Evolutionary conservation across 768 basidiomycete species (phyloP), one percentile per base, ranked within the genome.

Genomic region (Amanita fuliginea): DNA sequence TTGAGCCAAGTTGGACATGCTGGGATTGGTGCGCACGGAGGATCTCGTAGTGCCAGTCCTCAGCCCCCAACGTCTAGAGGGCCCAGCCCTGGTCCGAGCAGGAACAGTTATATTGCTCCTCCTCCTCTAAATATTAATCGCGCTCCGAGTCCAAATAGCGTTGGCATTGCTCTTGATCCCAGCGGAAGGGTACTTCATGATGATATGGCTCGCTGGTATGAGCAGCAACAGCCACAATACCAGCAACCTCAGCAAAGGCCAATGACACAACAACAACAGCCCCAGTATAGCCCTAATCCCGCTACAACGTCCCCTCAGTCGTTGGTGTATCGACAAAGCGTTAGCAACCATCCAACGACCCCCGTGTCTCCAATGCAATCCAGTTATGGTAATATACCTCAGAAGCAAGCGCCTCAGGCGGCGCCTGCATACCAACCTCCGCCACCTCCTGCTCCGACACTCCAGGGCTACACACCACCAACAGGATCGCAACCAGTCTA

Each of bases 151-250:
- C 84, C 84, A 26, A 89, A 85, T 51, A 71, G 72, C n/a, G 73
- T 89, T 3, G 91, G 93, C 3, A 94, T 95, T 52, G 75, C 80
- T 2, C 69, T 95, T 2, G 91, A 90, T 54, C 81, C 83, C 0
- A 77, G 70, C 51, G 93, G 92, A 6, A 75, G 81, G 11, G 93
- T 95, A 4, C 69, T 83, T 32, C 79, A 84, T 53, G 93, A 95
- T 63, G 74, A 77, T 35, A 80, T 92, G 79, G 84, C 84, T 11
- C 76, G 76, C 53, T 69, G 64, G 47, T 78, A 75, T 55, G 71
- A 72, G 47, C 66, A 70, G 19, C 75, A 72, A 18, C 65, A 67
- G 14, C 65, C 68, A 28, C 57, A 61, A 44, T 54, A 41, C 16
- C 40, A 41, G 55, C 49, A 42, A 26, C 33, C 21, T 22, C 43